Conservation (phyloP, 2,329 filamentous ascomycete species). For the Sclerotiophoma versabilis region DNA sequence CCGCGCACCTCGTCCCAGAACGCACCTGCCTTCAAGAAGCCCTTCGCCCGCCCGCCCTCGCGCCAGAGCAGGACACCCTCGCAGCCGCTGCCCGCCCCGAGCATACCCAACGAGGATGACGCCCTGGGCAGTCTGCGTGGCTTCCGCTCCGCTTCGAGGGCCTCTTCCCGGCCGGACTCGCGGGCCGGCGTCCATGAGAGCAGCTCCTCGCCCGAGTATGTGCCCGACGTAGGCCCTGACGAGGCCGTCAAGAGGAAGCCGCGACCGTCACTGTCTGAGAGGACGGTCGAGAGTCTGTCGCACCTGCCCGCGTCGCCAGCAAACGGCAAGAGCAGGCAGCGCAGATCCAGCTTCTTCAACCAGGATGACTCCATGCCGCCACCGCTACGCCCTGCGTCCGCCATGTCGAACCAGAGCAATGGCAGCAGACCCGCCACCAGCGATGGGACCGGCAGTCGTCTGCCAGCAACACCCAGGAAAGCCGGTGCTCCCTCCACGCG, state of each 20-base stretch:
- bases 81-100: conserved; percentile 20
- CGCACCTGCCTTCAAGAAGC: conserved; percentile 47
- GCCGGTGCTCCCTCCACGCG: conserved; percentile 22
- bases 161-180: conserved; percentile 50
- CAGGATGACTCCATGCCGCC: conserved; percentile 66
- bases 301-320: conserved; percentile 77
- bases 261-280: conserved; percentile 73
- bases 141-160: conserved; percentile 53
- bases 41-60: conserved; percentile 45
- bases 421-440: conserved; percentile 61
- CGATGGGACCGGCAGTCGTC: conserved; percentile 46
- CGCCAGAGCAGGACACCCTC: conserved; percentile 36
- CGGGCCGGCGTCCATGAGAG: conserved; percentile 41
- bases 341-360: conserved; percentile 76
- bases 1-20: conserved; percentile 26
- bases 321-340: conserved; percentile 62
- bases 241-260: conserved; percentile 45
- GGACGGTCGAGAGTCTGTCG: conserved; percentile 84
- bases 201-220: conserved; percentile 25
- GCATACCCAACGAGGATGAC: conserved; percentile 43
- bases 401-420: conserved; percentile 60
- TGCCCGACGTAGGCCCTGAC: conserved; percentile 25
- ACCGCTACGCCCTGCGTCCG: conserved; percentile 68
- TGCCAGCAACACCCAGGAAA: conserved; percentile 41
- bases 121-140: conserved; percentile 52